These are phyloP conservation scores for Gynochthodes officinalis DNA, from an alignment of 257 asterid genomes.

Conservation along the genomic window DNA sequence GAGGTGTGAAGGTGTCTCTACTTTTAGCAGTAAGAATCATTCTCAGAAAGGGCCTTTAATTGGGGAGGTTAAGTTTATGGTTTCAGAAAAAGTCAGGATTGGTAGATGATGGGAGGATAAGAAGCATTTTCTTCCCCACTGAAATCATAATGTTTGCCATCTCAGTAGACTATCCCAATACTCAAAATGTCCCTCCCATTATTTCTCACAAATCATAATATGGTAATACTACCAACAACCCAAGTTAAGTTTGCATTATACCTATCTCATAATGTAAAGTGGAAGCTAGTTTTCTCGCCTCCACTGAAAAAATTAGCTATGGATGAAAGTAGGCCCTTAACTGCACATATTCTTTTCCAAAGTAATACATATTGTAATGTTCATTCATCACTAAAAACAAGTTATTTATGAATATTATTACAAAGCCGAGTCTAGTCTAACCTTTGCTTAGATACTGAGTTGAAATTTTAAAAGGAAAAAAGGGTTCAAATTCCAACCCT, in stretches of 20 bases:
- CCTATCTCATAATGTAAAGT: background rate
- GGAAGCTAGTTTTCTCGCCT: background rate
- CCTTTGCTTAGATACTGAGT: too few species aligned
- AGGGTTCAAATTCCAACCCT: too few species aligned
- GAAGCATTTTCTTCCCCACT: slow-evolving; percentile 58
- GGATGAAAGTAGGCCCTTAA: too few species aligned
- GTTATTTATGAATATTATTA: too few species aligned
- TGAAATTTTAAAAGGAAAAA: too few species aligned
- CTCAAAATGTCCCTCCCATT: slow-evolving; percentile 12
- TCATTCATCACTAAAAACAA: too few species aligned
- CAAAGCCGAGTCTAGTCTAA: too few species aligned
- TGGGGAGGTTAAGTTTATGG: slow-evolving; percentile 33
- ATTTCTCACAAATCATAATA: slow-evolving; percentile 17
- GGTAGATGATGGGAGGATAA: slow-evolving; percentile 64
- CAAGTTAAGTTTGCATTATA: background rate
- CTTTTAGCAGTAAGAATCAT: slow-evolving; percentile 78
- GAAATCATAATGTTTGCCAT: slow-evolving; percentile 87
- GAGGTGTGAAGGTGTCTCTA: slow-evolving; percentile 49
- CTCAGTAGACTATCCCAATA: slow-evolving; percentile 42
- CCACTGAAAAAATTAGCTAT: background rate
- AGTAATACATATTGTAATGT: too few species aligned
- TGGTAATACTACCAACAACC: background rate
- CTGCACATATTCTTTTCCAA: too few species aligned
- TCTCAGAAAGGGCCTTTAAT: slow-evolving; percentile 31
- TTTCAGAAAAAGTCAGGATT: background rate